Percentiles rank a stretch among this genome's conserved stretches.
Conservation (phyloP, 1,139 yeast genomes). For the Blastobotrys ciferrii region DNA sequence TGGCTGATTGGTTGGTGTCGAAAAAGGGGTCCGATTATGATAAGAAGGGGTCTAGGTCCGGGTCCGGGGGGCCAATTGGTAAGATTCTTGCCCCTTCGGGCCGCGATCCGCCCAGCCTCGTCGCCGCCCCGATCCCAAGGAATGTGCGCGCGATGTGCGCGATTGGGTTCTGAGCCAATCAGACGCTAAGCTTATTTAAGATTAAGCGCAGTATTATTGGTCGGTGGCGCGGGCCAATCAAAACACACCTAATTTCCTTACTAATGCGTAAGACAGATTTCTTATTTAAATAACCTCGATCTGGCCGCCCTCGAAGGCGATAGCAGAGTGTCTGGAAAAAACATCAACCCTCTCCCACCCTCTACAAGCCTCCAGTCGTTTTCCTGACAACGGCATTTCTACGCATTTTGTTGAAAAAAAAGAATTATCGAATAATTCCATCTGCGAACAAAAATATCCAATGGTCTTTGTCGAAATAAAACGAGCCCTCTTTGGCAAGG, state of each 20-base stretch:
- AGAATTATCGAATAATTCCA: no score
- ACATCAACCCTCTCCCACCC: no score
- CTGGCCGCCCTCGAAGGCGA: not conserved
- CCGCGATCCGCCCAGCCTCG: not conserved
- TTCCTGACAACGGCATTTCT: no score
- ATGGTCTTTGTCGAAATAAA: constrained; percentile 2
- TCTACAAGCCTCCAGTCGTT: no score
- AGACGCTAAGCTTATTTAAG: not conserved
- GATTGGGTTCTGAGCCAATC: not conserved
- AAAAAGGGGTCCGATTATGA: no score
- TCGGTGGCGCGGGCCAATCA: not conserved
- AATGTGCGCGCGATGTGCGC: no score
- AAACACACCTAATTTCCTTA: not conserved
- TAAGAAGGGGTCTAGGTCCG: no score
- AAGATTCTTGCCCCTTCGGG: not conserved
- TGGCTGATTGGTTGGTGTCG: no score
- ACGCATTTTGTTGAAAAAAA: no score
- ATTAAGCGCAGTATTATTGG: not conserved
- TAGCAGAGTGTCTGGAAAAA: no score
- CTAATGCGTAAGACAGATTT: not conserved
- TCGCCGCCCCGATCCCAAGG: not conserved
- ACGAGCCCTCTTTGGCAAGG: constrained; percentile 2
- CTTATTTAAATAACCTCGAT: not conserved
- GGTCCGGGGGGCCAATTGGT: not conserved
- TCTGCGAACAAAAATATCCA: no score